Conservation (phyloP, 176 grass and related monocot species). For the Aegilops bicornis region DNA sequence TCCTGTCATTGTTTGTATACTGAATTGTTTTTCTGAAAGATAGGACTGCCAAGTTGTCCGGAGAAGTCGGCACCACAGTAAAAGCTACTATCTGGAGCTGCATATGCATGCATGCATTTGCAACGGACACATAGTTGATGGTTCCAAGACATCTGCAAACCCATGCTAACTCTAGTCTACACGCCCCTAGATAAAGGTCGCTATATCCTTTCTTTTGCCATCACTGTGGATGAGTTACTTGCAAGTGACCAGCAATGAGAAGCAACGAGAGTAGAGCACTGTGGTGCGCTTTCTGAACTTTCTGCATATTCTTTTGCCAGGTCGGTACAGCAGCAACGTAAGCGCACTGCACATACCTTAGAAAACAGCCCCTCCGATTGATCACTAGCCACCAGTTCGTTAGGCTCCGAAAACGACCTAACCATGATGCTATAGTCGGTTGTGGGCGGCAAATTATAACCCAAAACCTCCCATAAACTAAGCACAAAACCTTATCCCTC, state of each 20-base stretch:
- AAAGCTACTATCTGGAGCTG: neutral
- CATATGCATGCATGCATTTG: neutral
- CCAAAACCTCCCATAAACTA: neutral
- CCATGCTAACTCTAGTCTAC: neutral
- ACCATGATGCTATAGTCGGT: constrained; percentile 64
- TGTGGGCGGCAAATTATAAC: constrained; percentile 68
- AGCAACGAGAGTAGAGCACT: neutral
- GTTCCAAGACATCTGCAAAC: neutral
- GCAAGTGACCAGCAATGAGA: neutral
- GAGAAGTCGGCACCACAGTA: neutral
- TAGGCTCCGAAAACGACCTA: constrained; percentile 25
- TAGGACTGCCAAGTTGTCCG: neutral
- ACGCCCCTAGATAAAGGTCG: neutral
- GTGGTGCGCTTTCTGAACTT: constrained; percentile 15
- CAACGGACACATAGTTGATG: neutral
- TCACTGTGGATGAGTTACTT: neutral
- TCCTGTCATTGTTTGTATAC: neutral
- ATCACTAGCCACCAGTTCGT: constrained; percentile 34
- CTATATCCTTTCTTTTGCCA: neutral
- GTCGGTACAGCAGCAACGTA: constrained; percentile 19
- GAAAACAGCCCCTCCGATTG: constrained; percentile 25
- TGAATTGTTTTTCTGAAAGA: neutral
- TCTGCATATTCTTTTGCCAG: neutral
- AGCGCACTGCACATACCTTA: neutral
- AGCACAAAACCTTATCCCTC: constrained; percentile 31